A percentile compares a stretch with the other conserved stretches of the same genome.
These are phyloP conservation scores for Trichosporon asahii DNA, from an alignment of 1,284 basidiomycete genomes.

Conservation along the genomic window DNA sequence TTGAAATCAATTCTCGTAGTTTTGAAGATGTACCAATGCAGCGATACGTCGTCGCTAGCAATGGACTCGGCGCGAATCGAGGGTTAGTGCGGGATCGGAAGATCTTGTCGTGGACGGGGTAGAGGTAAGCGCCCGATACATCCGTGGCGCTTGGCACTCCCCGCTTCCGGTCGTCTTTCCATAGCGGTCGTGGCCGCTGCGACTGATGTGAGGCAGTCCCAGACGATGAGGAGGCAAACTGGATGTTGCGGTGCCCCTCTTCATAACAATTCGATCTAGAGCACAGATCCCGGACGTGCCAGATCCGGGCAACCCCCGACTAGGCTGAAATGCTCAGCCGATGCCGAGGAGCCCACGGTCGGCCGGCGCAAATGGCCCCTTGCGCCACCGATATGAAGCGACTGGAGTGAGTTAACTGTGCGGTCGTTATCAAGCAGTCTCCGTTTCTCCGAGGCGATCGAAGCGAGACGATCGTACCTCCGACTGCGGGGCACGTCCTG, in stretches of 20 bases:
- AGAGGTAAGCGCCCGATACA: not conserved
- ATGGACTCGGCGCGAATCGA: too few species aligned
- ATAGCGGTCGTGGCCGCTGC: too few species aligned
- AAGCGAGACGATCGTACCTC: not conserved
- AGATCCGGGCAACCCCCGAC: not conserved
- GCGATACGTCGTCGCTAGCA: too few species aligned
- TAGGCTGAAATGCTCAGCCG: not conserved
- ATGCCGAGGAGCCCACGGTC: not conserved
- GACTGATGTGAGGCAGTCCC: not conserved
- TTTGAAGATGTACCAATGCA: too few species aligned
- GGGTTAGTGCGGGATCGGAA: too few species aligned
- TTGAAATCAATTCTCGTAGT: not conserved
- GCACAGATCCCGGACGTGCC: not conserved
- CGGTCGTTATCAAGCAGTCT: not conserved
- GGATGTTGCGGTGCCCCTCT: not conserved
- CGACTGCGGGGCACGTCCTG: not conserved
- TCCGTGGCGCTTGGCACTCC: too few species aligned
- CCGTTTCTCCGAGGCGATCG: not conserved
- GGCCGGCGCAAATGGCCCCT: too few species aligned
- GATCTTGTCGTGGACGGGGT: not conserved
- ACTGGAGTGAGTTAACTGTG: not conserved
- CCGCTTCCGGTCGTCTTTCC: too few species aligned
- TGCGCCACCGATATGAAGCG: not conserved
- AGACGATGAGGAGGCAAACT: too few species aligned
- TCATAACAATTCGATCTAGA: not conserved